Base-by-base conservation (phyloP, 768 basidiomycete genomes). In the Naganishia antarctica region DNA sequence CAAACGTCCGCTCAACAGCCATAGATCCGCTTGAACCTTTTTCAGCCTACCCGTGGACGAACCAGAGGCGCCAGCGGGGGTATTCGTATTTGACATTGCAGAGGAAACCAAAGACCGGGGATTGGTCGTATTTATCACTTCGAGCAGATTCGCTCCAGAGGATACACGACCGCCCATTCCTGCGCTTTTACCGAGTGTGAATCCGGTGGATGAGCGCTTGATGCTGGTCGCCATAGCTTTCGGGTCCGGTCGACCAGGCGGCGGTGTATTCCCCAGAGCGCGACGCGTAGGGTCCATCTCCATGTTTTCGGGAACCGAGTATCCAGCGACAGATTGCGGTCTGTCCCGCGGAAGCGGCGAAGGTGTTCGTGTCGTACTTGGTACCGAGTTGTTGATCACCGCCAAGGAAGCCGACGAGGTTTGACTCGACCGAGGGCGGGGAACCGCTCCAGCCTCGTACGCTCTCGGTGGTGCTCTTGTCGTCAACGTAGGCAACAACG, bases 11-110 rank as follows among this genome's bases (percentile, higher is more conserved):
- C 90, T 83, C 26, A 98, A 80, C 18, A 97, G 79, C 78, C 88
- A 93, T 69, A 96, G 83, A 75, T 97, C 91, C 0, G 86, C 94
- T 15, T 90, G 82, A 26, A 93, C 82, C 78, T 94, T 97, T 77
- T 85, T 88, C 40, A 94, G 81, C 62, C 94, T 81, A 26, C 88
- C 94, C 77, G 88, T 88, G 2, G 89, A 87, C 9, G 88, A 87
- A 15, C 86, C 84, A 1, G 84, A 83, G 84, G 69, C 86, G 81
- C 46, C 82, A 80, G 69, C 84, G 84, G 68, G 32, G 15, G 66
- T 83, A 71, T 37, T 89, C 83, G 71, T 88, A 87, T 76, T 85
- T 85, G 32, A 65, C 61, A 21, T 71, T 63, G 9, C 67, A 1
- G 43, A 44, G 6, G 43, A 6, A 21, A n/a, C n/a, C 43, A 58